Evolutionary conservation across 495 filamentous ascomycete genomes (phyloP).

Genomic region (Astrocystis sublimbata): DNA sequence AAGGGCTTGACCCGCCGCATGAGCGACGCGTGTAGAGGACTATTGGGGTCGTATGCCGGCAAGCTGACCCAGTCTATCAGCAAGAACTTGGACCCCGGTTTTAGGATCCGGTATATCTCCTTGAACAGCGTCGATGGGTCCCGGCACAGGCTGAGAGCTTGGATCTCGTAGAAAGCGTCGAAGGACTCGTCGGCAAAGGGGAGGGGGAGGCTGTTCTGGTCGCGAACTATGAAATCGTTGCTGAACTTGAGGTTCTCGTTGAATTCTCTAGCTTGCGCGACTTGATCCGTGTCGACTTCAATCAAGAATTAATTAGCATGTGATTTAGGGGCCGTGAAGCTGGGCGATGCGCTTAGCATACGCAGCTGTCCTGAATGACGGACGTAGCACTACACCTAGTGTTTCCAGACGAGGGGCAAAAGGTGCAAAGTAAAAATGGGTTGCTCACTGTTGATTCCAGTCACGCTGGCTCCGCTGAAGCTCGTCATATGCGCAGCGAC

Average conservation of each 20-base stretch:
- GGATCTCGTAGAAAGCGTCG: slow-evolving; percentile 67
- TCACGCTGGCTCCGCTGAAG: slow-evolving; percentile 56
- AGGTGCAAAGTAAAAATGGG: background rate
- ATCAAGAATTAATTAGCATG: background rate
- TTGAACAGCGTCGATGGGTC: slow-evolving; percentile 53
- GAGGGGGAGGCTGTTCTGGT: slow-evolving; percentile 60
- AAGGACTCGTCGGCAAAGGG: slow-evolving; percentile 58
- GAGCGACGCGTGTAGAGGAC: slow-evolving; percentile 55
- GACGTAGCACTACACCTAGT: too few relatives aligned
- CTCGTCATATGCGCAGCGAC: slow-evolving; percentile 64
- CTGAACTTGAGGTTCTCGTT: slow-evolving; percentile 49
- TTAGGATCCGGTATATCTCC: slow-evolving; percentile 58
- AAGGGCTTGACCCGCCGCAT: slow-evolving; percentile 64
- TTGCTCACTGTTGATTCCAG: slow-evolving; percentile 54
- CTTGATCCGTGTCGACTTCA: slow-evolving; percentile 57
- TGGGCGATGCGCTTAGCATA: background rate
- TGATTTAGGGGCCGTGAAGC: background rate
- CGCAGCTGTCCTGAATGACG: background rate
- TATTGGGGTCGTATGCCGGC: slow-evolving; percentile 55
- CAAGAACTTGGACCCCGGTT: slow-evolving; percentile 59
- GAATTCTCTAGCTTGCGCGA: slow-evolving; percentile 57
- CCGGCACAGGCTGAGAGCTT: slow-evolving; percentile 62
- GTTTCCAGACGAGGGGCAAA: too few relatives aligned
- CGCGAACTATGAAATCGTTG: slow-evolving; percentile 58
- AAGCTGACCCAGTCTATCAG: slow-evolving; percentile 62